These are phyloP conservation scores for Fraxinus quadrangulata DNA, from an alignment of 257 asterid species.

Conservation along the genomic window DNA sequence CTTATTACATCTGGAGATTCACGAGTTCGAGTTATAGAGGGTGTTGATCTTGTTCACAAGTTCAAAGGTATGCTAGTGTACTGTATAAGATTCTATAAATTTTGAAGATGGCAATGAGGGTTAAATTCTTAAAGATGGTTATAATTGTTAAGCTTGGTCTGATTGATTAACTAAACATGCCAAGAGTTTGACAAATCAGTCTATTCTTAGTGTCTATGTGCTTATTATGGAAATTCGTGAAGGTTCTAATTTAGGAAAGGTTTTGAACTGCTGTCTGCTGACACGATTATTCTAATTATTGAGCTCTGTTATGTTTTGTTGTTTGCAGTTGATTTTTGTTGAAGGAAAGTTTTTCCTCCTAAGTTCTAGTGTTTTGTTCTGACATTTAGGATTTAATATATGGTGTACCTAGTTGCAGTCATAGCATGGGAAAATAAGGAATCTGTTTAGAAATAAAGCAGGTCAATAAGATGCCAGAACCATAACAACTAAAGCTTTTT, in stretches of 20 bases:
- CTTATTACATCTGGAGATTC: slow-evolving; percentile 95
- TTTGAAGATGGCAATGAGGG: slow-evolving; percentile 12
- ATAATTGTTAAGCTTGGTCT: not conserved
- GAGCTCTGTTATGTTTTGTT: not conserved
- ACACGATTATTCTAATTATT: not conserved
- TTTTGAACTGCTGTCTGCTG: not conserved
- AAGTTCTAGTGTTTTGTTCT: not conserved
- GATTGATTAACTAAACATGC: not conserved
- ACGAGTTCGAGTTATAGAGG: slow-evolving; percentile 82
- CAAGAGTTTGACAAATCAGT: not conserved
- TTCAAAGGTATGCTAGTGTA: slow-evolving; percentile 66
- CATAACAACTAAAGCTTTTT: not conserved
- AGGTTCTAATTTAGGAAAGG: not conserved
- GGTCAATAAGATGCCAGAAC: not conserved
- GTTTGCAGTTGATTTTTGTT: not conserved
- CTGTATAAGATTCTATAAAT: not conserved
- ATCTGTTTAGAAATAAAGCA: not conserved
- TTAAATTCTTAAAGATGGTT: slow-evolving; percentile 9
- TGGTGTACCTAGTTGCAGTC: not conserved
- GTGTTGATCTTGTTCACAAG: slow-evolving; percentile 86
- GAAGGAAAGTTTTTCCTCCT: not conserved
- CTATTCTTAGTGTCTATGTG: not conserved
- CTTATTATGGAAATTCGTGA: not conserved
- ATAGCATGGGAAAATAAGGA: not conserved
- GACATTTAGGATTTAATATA: not conserved